Base-by-base conservation (phyloP, 2,329 filamentous ascomycete species). In the Aspergillus clavatus region DNA sequence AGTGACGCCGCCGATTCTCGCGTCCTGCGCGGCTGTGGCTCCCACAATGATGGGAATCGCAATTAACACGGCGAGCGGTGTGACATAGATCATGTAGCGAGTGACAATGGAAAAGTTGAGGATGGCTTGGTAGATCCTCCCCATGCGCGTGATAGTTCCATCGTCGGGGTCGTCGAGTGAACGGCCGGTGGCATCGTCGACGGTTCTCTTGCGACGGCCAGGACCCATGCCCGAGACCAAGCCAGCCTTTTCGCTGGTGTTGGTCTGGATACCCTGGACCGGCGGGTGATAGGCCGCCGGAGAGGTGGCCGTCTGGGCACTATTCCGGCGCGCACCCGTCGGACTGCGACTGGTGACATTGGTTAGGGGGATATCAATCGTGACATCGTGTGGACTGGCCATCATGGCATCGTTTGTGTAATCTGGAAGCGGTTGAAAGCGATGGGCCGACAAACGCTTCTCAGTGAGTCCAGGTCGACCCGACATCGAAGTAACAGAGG, bases 31-130 rank as follows among this genome's bases (percentile, higher is more conserved):
- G 27, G 59, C 72, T 0, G 76, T 78, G 5, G 76, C 76, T n/a
- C 80, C 79, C 12, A 83, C 67, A 47, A 84, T 77, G 52, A 84
- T 83, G 5, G 81, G 81, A 31, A 84, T 70, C 2, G 81, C 79
- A 45, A 84, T 72, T n/a, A 78, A 53, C 4, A 76, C 46, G 3
- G 75, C 80, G 33, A 84, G 48, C 0, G 81, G 81, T 19, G 76
- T 61, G 21, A 84, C 77, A 54, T 83, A 84, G 49, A 83, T 71
- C 59, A 83, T 72, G 58, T 84, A 84, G 38, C 81, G 72, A 38
- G 80, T 83, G 55, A 84, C 55, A 50, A 83, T 75, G 44, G 79
- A 82, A 65, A 79, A 83, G 56, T 82, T 76, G 54, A 81, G 66
- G 43, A 84, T 73, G 56, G 77, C 78, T 57, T 73, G 72, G 66